Base-by-base conservation (phyloP, 176 grass and related monocot species). In the Oryza nivara region DNA sequence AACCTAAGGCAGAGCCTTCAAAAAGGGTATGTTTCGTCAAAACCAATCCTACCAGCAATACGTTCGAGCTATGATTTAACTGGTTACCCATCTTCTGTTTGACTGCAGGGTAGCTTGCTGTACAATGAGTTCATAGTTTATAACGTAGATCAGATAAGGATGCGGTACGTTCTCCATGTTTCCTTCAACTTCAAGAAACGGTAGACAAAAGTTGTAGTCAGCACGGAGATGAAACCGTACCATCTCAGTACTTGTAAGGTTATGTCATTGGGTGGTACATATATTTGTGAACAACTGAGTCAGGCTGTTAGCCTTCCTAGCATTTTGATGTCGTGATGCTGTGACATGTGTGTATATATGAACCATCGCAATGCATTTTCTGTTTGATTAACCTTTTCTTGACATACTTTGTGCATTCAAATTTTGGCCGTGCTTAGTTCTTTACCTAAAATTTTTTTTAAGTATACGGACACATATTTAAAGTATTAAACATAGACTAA, bases 61-160 rank as follows among this genome's bases (percentile, higher is more conserved):
- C 13, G 7, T 6, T 41, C 47, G 36, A 19, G 70, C 28, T 28
- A 19, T 22, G 22, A 4, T 64, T 78, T 78, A 79, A 72, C 54
- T 67, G 1, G 25, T 1, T 43, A 46, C 51, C 15, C 35, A 3
- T 36, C 35, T 36, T 11, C 17, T 82, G 10, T 20, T 64, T 83
- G 79, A 72, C 89, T 91, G 82, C 92, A 98, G 95, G 91, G 92
- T 85, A 77, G 85, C 58, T 93, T 98, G 91, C 87, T 88, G 66
- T 98, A 98, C 83, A 98, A 98, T 1, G 95, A 98, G 60, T 98
- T 93, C 75, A 95, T 98, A 23, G 95, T 98, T 54, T 98, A 98
- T 65, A 93, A 93, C 34, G 58, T 93, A 66, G 89, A 98, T 82
- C 93, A 98, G 91, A 93, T 98, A 87, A 91, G 84, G 81, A 98